Base-by-base conservation (phyloP, 2,329 filamentous ascomycete species). In the Fusarium devonianum region DNA sequence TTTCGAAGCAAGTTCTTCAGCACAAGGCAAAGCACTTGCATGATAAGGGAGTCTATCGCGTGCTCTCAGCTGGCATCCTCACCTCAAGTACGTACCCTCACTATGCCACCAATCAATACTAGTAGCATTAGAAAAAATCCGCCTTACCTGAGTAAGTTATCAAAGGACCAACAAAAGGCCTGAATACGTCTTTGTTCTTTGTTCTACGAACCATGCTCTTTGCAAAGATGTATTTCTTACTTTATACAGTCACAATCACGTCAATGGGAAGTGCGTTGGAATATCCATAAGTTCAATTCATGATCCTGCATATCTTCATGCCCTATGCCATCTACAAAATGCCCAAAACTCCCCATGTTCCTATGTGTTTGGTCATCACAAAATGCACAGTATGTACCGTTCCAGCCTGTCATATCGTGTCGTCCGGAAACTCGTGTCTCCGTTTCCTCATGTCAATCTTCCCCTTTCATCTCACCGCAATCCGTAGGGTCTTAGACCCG, bases 281-380 rank as follows among this genome's bases (percentile, higher is more conserved):
- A 22, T 39, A 43, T 59, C 38, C 18, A 59, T 56, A 33, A 52
- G 14, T 56, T 26, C 32, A 33, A 56, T 56, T 59, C 46, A 23
- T 48, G 36, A 36, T 49, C 29, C 50, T 58, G 19, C 34, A 28
- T 44, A 22, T 29, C 39, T 34, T 23, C 30, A 10, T 25, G 21
- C 28, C n/a, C 34, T 23, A n/a, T 21, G 23, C 17, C 22, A 35
- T 56, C 45, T 58, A 58, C 50, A 56, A 48, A 19, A 51, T 51
- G 14, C 45, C 35, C 12, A 58, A 54, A 59, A 54, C 41, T 44
- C 55, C 55, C 25, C 12, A 26, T 56, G 25, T 23, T 19, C 37
- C 29, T 43, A 50, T 42, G 23, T 18, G 30, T 30, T 30, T 29
- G 33, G 26, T 58, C 30, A 13, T 22, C 29, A 36, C 26, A 44